Evolutionary conservation across 805 yeast species (phyloP), one percentile per base, ranked within the genome.

Genomic region (Yarrowia divulgata): DNA sequence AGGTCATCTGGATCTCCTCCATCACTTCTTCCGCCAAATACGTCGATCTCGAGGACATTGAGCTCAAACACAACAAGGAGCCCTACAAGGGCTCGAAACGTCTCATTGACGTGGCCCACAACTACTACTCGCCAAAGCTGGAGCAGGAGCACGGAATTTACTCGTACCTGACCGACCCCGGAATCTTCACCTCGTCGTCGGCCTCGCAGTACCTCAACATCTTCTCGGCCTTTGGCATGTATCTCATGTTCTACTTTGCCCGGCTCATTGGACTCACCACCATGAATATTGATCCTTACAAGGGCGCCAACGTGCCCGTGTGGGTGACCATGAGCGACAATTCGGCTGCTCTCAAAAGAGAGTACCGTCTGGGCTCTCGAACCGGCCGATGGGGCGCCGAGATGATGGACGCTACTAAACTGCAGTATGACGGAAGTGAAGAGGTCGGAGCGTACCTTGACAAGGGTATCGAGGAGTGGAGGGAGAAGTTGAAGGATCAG

Each of bases 51-150:
- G 80, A 89, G 55, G 98, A 95, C 75, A 78, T 94, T 48, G 91
- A 93, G 76, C 81, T 93, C 71, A 72, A 91, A 46, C 76, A 84
- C 72, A 83, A 90, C 18, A 82, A 82, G 60, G 86, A 85, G 63
- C 87, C 97, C 8, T 95, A 95, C 76, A 98, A 94, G 77, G 97
- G 97, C 12, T 92, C 98, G 1, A 95, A 95, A 76, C 83, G 97
- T 75, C 81, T 90, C 72, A 88, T 94, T 48, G 98, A 95, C 77
- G 82, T 93, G 69, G 79, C 93, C 50, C 98, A 94, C 78, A 77
- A 85, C 52, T 93, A 90, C 9, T 85, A 93, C 1, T 90, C 85
- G 77, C 76, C 84, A 70, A 73, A 80, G 19, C 79, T 91, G 75
- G 74, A 75, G 34, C 73, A 79, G 39, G 74, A 83, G 13, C 75